Percentiles rank a stretch among this genome's conserved stretches.
phyloP scores from a whole-genome alignment of 306 rosid species.

The Psophocarpus tetragonolobus region DNA sequence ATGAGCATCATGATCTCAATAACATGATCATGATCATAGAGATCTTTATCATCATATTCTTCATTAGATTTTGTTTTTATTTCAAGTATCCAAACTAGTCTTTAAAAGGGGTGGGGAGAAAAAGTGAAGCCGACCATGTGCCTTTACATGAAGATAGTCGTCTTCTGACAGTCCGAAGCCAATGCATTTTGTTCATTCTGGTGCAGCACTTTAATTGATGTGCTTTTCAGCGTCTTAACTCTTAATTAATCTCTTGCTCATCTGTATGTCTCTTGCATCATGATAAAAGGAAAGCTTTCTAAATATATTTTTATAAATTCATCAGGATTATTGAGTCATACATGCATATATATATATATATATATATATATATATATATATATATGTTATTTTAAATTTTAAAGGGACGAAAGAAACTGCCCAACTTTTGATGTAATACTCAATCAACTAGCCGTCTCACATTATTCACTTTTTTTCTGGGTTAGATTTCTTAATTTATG shows the following conservation, averaged over 20 bases:
- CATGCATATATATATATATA: not conserved
- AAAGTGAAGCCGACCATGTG: not conserved
- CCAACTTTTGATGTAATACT: conserved; percentile 41
- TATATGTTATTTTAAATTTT: not conserved
- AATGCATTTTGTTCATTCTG: conserved; percentile 24
- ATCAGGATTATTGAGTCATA: conserved; percentile 19
- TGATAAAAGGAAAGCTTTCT: conserved; percentile 5
- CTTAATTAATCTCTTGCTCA: too few species aligned
- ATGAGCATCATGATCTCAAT: conserved; percentile 35
- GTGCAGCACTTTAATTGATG: conserved; percentile 15
- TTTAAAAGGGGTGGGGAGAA: not conserved
- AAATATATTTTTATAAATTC: not conserved
- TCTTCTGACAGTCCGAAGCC: conserved; percentile 11
- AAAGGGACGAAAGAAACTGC: conserved; percentile 30
- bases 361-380: not conserved
- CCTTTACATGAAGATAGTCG: conserved; percentile 34
- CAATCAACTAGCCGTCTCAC: conserved; percentile 28
- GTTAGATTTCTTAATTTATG: conserved; percentile 32
- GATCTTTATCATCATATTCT: conserved; percentile 23
- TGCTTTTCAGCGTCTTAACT: not conserved
- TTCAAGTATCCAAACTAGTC: conserved; percentile 11
- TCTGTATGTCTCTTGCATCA: conserved; percentile 17
- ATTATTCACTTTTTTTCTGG: conserved; percentile 21
- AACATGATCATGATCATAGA: conserved; percentile 35
- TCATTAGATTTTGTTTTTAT: conserved; percentile 37